Evolutionary conservation across 169 alveolate genomes (phyloP), one percentile per base, ranked within the genome.

Genomic region (Plasmodium malariae): DNA sequence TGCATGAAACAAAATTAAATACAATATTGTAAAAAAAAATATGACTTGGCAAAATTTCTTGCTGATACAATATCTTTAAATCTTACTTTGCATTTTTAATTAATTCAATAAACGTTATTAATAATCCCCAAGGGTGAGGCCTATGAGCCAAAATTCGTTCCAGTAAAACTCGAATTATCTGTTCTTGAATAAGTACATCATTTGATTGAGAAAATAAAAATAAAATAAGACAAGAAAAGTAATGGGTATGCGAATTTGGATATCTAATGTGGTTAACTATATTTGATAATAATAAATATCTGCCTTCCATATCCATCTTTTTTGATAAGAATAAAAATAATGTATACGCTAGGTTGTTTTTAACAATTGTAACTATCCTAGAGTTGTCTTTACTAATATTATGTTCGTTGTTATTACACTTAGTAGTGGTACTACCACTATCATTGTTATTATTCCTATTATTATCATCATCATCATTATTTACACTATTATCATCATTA

Each of bases 101-200:
- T 19, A 97, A 88, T 88, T 96, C 97, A 57, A 96, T 92, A 72
- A 96, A 95, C 1, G 98, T 96, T 43, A 94, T 93, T 74, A 94
- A 62, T 74, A 98, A 88, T 32, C 99, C 99, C 99, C 99, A 98
- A 32, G 99, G 99, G 73, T 97, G 97, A 24, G 99, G 99, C 26
- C 97, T 93, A 83, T 96, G 96, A 9, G 95, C 96, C 62, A 96
- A 89, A 49, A 97, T 68, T 83, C 99, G 95, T 93, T 97, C 99
- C 49, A 97, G 88, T 11, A 98, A 87, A 62, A 96, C 92, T 76
- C 95, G 93, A 24, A 98, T 93, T 55, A 98, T 97, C 78, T 97
- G 97, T 88, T 97, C 99, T 85, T 97, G 96, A 74, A 98, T 94
- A 49, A 93, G 83, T 32, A 92, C 95, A 62, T 96, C 98, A 48